Conservation (phyloP, 2,329 filamentous ascomycete genomes). For the Alternaria rosae region DNA sequence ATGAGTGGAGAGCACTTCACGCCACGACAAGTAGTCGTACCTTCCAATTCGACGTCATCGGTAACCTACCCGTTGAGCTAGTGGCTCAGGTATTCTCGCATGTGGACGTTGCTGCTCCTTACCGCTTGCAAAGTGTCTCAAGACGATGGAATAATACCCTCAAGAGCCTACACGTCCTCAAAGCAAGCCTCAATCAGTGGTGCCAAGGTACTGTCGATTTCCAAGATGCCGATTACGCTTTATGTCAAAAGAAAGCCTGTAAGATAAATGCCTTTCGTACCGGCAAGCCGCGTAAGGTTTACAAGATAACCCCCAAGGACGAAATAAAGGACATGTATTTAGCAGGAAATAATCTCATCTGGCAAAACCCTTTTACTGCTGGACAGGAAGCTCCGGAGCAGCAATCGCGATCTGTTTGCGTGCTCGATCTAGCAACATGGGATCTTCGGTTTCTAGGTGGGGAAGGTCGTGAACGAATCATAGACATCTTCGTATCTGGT, state of each 20-base stretch:
- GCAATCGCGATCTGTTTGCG: conserved; percentile 14
- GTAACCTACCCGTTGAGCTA: conserved; percentile 49
- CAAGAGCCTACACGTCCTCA: conserved; percentile 33
- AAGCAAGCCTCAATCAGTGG: conserved; percentile 30
- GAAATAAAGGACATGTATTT: not conserved
- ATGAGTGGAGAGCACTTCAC: conserved; percentile 42
- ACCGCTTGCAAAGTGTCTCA: conserved; percentile 42
- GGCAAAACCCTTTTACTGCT: not conserved
- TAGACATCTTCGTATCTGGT: conserved; percentile 25
- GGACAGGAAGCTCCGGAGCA: too few species aligned
- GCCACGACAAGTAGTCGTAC: conserved; percentile 22
- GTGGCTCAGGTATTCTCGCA: conserved; percentile 45
- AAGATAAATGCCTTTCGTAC: conserved; percentile 36
- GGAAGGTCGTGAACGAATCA: conserved; percentile 33
- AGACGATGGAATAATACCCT: conserved; percentile 42
- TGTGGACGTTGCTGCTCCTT: conserved; percentile 40
- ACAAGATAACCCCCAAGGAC: not conserved
- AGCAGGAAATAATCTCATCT: conserved; percentile 12
- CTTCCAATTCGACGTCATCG: conserved; percentile 47
- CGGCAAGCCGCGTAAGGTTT: conserved; percentile 16
- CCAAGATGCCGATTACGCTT: conserved; percentile 20
- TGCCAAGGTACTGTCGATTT: conserved; percentile 24
- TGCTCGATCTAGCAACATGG: conserved; percentile 36
- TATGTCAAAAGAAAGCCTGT: conserved; percentile 29
- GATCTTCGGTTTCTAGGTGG: conserved; percentile 13